Percentiles rank a stretch among this genome's conserved stretches.
phyloP scores from a whole-genome alignment of 441 rosid species.

The Raphanus hybrid region DNA sequence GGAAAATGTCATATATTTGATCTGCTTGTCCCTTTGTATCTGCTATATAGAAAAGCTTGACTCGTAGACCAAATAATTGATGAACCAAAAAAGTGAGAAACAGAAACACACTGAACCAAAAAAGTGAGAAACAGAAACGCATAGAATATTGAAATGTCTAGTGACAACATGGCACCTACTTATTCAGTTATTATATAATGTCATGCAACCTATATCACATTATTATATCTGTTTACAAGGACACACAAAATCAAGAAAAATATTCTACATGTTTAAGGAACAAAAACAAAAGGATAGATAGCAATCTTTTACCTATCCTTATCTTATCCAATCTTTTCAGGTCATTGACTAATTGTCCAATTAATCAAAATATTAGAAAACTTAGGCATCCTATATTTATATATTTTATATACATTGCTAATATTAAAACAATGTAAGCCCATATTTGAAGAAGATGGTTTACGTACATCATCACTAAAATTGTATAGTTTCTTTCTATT shows the following conservation, averaged over 20 bases:
- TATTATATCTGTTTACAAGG: neutral
- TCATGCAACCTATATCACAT: neutral
- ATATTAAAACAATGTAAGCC: neutral
- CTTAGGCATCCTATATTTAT: conserved; percentile 12
- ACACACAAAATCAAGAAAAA: neutral
- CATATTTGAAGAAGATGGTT: neutral
- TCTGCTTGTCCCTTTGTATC: neutral
- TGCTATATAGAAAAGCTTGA: neutral
- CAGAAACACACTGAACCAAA: neutral
- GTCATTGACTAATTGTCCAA: conserved; percentile 31
- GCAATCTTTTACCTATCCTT: conserved; percentile 33
- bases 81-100: neutral
- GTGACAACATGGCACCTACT: conserved; percentile 25
- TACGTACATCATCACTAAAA: neutral
- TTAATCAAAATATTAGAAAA: neutral
- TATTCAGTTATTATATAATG: conserved; percentile 2
- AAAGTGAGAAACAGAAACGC: neutral
- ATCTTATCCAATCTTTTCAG: conserved; percentile 36
- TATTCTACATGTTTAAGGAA: neutral
- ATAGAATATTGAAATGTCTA: conserved; percentile 17
- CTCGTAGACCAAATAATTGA: neutral
- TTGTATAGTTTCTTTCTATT: neutral
- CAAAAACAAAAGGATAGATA: conserved; percentile 2
- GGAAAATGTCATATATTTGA: neutral
- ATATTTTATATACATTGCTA: conserved; percentile 5